phyloP scores from a whole-genome alignment of 306 rosid genomes.

The Vigna nakashimae region DNA sequence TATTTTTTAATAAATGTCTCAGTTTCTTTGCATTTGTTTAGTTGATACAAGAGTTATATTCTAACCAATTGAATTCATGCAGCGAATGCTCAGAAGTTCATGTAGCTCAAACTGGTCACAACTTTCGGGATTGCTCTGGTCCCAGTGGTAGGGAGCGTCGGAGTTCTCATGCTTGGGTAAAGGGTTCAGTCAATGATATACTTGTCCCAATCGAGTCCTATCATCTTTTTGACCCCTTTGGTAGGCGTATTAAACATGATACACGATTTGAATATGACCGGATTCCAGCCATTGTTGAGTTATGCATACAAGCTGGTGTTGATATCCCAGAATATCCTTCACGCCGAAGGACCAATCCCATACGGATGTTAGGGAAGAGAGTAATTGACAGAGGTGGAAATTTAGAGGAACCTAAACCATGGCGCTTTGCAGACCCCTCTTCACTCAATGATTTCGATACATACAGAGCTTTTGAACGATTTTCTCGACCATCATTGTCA shows the following conservation, averaged over 20 bases:
- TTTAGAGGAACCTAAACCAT: constrained; percentile 75
- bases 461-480: constrained; percentile 63
- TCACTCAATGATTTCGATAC: constrained; percentile 77
- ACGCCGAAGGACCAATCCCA: constrained; percentile 81
- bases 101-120: constrained; percentile 75
- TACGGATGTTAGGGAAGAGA: constrained; percentile 78
- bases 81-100: constrained; percentile 97
- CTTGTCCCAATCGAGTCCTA: constrained; percentile 87
- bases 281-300: constrained; percentile 93
- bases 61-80: constrained; percentile 46
- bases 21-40: constrained; percentile 29
- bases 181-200: constrained; percentile 83
- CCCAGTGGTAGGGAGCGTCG: constrained; percentile 61
- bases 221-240: constrained; percentile 93
- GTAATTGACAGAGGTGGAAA: constrained; percentile 82
- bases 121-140: constrained; percentile 74
- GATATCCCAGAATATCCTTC: constrained; percentile 95
- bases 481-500: constrained; percentile 60
- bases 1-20: constrained; percentile 31
- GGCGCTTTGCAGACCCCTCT: constrained; percentile 55
- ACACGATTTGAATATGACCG: constrained; percentile 87
- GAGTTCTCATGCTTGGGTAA: constrained; percentile 88
- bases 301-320: constrained; percentile 97
- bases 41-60: constrained; percentile 17
- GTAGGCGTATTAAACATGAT: constrained; percentile 84